Conservation (phyloP, 768 basidiomycete genomes). For the Lactarius evosmus region DNA sequence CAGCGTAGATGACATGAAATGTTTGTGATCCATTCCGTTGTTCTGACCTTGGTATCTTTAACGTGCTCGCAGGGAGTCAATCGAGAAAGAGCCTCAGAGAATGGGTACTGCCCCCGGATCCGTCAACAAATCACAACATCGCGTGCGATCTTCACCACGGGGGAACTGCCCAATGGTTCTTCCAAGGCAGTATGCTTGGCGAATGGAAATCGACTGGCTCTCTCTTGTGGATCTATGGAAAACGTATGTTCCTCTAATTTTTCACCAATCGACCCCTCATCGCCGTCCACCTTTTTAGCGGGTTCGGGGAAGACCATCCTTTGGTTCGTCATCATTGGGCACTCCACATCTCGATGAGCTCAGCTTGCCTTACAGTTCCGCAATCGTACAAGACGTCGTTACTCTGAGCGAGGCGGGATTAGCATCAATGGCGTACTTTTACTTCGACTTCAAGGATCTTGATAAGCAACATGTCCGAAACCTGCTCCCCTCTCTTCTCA, state of each 20-base stretch:
- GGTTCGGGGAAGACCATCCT: too few relatives aligned
- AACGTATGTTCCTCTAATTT: neutral
- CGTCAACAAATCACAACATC: neutral
- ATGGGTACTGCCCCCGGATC: neutral
- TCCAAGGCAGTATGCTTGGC: neutral
- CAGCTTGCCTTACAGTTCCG: too few relatives aligned
- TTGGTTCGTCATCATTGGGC: too few relatives aligned
- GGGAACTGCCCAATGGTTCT: neutral
- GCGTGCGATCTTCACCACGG: neutral
- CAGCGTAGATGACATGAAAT: too few relatives aligned
- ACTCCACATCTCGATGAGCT: too few relatives aligned
- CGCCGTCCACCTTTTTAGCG: too few relatives aligned
- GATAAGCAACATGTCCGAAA: too few relatives aligned
- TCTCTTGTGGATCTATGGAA: neutral
- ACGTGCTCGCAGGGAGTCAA: neutral
- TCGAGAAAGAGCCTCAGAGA: neutral
- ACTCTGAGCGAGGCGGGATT: too few relatives aligned
- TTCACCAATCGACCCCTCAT: neutral
- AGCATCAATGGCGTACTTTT: too few relatives aligned
- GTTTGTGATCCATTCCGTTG: neutral
- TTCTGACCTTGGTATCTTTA: neutral
- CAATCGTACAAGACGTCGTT: too few relatives aligned
- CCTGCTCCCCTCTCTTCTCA: too few relatives aligned
- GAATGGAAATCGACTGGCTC: neutral
- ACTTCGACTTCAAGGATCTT: too few relatives aligned